Evolutionary conservation across 768 basidiomycete species (phyloP), one percentile per base, ranked within the genome.

Genomic region (Trametes cingulata): DNA sequence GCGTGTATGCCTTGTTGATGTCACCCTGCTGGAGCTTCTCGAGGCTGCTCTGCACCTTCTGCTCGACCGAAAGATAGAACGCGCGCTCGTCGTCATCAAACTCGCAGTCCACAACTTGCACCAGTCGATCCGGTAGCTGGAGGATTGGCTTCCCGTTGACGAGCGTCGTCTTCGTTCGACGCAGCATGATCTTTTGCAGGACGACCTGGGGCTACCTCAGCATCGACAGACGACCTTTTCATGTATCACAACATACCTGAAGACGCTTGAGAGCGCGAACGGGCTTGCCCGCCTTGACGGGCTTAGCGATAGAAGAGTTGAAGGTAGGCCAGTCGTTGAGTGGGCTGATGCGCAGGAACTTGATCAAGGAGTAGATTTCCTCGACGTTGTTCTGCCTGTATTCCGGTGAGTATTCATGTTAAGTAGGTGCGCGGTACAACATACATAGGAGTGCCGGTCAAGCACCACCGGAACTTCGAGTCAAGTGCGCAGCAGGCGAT

Each of bases 351-450:
- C 88, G 87, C 25, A 98, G 76, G 74, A 98, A 99, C 60, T 91
- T 88, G 67, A 98, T 81, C 35, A 98, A 78, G 3, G 94, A 90
- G 70, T 85, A 97, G 6, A 99, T 76, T 67, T 99, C 97, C 47
- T 89, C 86, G 17, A 98, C 89, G 49, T 79, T 88, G 76, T 99
- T 98, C 79, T 98, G 89, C 82, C 86, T 88, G 40, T 10, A 40
- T 10, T 8, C 27, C 10, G 0, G 17, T 50, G 29, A 59, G 54
- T 3, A 10, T 25, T 15, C 36, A 17, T 3, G 22, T 6, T n/a
- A 24, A 22, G 2, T 15, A 10, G 19, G 1, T 37, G 9, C 13
- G 5, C 1, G n/a, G n/a, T 33, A 33, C 29, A 10, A 66, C 73
- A 58, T 66, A 72, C 63, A 77, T 73, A 0, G 76, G 75, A 3